Evolutionary conservation across 208 protist genomes (phyloP).

Genomic region (Novymonas esmeraldas): DNA sequence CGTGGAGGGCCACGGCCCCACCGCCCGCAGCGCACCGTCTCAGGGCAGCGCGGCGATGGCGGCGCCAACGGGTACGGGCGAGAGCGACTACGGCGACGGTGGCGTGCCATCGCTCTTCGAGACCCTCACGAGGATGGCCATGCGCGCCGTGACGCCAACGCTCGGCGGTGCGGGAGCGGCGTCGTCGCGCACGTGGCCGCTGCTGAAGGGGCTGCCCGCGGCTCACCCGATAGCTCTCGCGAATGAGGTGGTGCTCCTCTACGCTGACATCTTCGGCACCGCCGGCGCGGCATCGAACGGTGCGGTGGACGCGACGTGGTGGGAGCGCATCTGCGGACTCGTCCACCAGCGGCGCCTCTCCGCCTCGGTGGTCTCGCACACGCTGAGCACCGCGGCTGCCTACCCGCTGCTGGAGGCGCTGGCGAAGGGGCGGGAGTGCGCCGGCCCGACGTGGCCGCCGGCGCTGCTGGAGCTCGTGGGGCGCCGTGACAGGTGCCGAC

Average conservation of each 20-base stretch:
- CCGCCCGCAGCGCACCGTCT: too few species aligned
- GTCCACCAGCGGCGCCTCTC: conserved; percentile 44
- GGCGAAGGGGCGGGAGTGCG: conserved; percentile 44
- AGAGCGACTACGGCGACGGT: conserved; percentile 9
- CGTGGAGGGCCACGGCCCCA: not conserved
- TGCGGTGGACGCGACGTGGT: conserved; percentile 23
- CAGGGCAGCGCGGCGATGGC: too few species aligned
- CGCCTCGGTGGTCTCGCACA: conserved; percentile 30
- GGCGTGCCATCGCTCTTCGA: conserved; percentile 14
- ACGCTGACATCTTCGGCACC: conserved; percentile 18
- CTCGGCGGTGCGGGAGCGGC: not conserved
- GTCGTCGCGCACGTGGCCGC: conserved; percentile 25
- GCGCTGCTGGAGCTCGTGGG: conserved; percentile 64
- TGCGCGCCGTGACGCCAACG: not conserved
- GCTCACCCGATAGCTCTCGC: conserved; percentile 31
- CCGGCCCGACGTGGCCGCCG: conserved; percentile 45
- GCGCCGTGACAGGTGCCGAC: conserved; percentile 51
- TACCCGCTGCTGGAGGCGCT: conserved; percentile 64
- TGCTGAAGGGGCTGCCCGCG: conserved; percentile 19
- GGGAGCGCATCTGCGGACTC: conserved; percentile 38
- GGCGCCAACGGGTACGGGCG: not conserved
- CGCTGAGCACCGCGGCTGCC: conserved; percentile 52
- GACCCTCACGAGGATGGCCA: conserved; percentile 8
- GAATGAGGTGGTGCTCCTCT: conserved; percentile 27
- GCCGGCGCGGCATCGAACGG: too few species aligned